Evolutionary conservation across 164 flowering plant genomes (phyloP).

Genomic region (Santalum album): DNA sequence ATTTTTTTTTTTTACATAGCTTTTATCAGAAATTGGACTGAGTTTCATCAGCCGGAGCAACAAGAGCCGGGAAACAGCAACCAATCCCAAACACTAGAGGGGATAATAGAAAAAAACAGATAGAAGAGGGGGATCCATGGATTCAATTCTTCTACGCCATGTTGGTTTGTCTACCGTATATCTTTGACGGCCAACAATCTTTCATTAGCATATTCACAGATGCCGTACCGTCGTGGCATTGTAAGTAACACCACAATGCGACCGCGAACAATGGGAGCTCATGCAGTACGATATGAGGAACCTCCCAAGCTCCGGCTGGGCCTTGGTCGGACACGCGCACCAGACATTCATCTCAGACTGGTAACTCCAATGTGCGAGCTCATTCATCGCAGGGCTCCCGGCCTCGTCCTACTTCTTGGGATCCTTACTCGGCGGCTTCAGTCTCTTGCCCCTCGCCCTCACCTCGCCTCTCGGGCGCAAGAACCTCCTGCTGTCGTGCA

Average conservation of each 20-base stretch:
- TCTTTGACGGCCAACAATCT: slow-evolving; percentile 12
- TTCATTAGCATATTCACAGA: slow-evolving; percentile 5
- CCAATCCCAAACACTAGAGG: too few relatives aligned
- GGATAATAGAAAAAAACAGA: too few relatives aligned
- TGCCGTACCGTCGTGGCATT: slow-evolving; percentile 1
- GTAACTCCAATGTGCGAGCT: background rate
- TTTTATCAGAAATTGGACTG: too few relatives aligned
- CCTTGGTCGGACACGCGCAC: background rate
- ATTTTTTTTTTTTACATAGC: too few relatives aligned
- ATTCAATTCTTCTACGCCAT: slow-evolving; percentile 1
- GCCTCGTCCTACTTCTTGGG: slow-evolving; percentile 4
- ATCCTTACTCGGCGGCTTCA: background rate
- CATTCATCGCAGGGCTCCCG: background rate
- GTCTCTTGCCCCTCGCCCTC: background rate
- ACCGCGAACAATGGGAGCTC: background rate
- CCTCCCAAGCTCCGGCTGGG: background rate
- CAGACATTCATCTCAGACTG: background rate
- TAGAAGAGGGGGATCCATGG: too few relatives aligned
- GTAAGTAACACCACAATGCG: background rate
- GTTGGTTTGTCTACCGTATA: background rate
- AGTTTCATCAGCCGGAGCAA: too few relatives aligned
- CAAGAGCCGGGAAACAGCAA: too few relatives aligned
- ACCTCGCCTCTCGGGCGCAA: background rate
- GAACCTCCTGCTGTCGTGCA: background rate
- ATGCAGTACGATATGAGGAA: background rate